Evolutionary conservation across 192 early-diverging fungal species (phyloP).

Genomic region (Coemansia biformis): DNA sequence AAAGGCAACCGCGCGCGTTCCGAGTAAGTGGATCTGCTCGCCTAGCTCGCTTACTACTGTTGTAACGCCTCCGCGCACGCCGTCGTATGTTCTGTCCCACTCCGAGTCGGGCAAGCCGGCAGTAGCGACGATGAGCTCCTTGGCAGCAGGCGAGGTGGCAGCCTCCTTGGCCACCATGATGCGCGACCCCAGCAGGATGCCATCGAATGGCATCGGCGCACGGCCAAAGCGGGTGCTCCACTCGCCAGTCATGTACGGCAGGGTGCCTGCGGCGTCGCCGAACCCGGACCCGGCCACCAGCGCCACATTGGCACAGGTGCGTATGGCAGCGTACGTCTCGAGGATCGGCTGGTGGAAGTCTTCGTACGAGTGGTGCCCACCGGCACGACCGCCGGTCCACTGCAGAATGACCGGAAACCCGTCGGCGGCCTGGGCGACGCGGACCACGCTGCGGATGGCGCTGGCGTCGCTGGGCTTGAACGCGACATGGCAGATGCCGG

Average conservation of each 20-base stretch:
- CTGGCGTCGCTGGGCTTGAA: constrained; percentile 83
- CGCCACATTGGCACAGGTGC: constrained; percentile 71
- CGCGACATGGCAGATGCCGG: constrained; percentile 69
- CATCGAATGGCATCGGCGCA: constrained; percentile 93
- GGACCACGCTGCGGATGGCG: too few species aligned
- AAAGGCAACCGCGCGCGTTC: constrained; percentile 72
- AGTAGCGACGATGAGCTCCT: constrained; percentile 78
- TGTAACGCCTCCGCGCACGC: constrained; percentile 72
- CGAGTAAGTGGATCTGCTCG: constrained; percentile 89
- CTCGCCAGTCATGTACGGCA: constrained; percentile 89
- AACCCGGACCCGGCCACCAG: constrained; percentile 90
- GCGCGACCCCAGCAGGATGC: constrained; percentile 86
- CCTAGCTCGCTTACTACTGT: constrained; percentile 83
- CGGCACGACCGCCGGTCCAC: constrained; percentile 90
- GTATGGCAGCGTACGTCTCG: too few species aligned
- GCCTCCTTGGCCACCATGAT: constrained; percentile 91
- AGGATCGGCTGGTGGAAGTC: too few species aligned
- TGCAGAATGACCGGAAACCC: too few species aligned
- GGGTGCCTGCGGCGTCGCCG: constrained; percentile 74
- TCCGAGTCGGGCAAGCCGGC: constrained; percentile 71
- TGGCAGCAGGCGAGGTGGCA: constrained; percentile 67
- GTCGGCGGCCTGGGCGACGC: too few species aligned
- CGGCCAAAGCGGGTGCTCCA: constrained; percentile 74
- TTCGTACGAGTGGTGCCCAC: constrained; percentile 96
- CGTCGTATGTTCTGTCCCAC: constrained; percentile 81